These are phyloP conservation scores for Spergularia azorica DNA, from an alignment of 179 eudicot species.

Conservation along the genomic window DNA sequence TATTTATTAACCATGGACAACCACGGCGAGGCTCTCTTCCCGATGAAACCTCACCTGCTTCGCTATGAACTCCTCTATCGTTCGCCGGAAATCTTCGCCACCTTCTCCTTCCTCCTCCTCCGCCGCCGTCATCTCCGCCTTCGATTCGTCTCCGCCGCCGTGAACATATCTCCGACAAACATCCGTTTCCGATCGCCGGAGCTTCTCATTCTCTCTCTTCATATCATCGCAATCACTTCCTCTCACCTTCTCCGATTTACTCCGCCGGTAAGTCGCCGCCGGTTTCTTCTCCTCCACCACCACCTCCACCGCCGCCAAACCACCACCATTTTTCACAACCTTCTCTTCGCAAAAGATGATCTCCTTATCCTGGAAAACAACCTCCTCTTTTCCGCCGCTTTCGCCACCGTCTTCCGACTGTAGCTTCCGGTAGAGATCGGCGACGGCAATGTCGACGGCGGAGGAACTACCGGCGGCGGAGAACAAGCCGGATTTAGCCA, in stretches of 20 bases:
- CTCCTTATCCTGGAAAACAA: constrained; percentile 51
- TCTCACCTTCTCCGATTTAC: constrained; percentile 45
- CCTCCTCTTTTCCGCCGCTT: constrained; percentile 24
- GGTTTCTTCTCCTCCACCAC: constrained; percentile 27
- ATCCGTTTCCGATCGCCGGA: constrained; percentile 55
- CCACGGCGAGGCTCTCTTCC: constrained; percentile 61
- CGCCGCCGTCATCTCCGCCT: constrained; percentile 15
- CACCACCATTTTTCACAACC: neutral
- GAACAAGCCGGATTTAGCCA: constrained; percentile 56
- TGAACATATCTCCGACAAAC: constrained; percentile 27
- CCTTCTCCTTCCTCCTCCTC: constrained; percentile 46
- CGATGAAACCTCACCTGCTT: constrained; percentile 68
- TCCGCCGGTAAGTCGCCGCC: constrained; percentile 27
- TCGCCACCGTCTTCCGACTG: constrained; percentile 25
- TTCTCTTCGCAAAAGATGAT: constrained; percentile 43
- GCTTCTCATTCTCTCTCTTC: constrained; percentile 22
- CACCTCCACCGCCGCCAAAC: neutral
- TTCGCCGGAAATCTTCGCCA: constrained; percentile 62
- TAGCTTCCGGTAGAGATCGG: constrained; percentile 37
- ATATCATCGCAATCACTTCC: neutral
- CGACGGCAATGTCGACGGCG: constrained; percentile 26
- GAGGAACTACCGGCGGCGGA: constrained; percentile 3
- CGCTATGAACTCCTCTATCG: constrained; percentile 71
- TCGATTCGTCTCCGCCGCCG: constrained; percentile 21
- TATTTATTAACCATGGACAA: constrained; percentile 37